Base-by-base conservation (phyloP, 768 basidiomycete genomes). In the Mycena leptocephala region DNA sequence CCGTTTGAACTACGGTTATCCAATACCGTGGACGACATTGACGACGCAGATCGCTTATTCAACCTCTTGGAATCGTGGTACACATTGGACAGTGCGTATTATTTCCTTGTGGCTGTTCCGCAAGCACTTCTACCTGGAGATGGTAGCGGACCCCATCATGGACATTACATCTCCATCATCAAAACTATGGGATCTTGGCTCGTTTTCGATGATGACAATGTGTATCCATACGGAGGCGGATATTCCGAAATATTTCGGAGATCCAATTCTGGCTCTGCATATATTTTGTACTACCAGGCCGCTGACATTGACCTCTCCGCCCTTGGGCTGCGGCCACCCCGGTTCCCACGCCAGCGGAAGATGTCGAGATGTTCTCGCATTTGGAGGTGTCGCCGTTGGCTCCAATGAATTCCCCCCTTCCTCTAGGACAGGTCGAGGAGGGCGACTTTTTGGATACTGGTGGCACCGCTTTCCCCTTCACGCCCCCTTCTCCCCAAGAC, bases 41-140 rank as follows among this genome's bases (percentile, higher is more conserved):
- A 94, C 66, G 92, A 99, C 83, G 95, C 97, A 0, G 98, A 99
- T 84, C 89, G 97, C 69, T 83, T 99, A 76, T 99, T 98, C 86
- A 93, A 96, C 83, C 90, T 99, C 30, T 99, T 97, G 97, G 96
- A 18, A 96, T 99, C 73, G 97, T 99, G 39, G 96, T 99, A n/a
- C 98, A 99, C 85, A 97, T 99, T 78, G 98, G 98, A 90, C 95
- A 93, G 97, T 98, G 85, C 82, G 96, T 93, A 8, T 24, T 43
- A n/a, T n/a, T n/a, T 75, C 74, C 63, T 76, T 73, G 59, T 41
- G 18, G 18, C 6, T 8, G 65, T 30, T 48, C 65, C 39, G 53
- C 69, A 63, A 76, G n/a, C 75, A 79, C 32, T 76, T 77, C 48
- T 68, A 35, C 73, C 26, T 68, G 67, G 76, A 78, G 75, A 72